Conservation (phyloP, 169 alveolate genomes). For the Plasmodium sp. region DNA sequence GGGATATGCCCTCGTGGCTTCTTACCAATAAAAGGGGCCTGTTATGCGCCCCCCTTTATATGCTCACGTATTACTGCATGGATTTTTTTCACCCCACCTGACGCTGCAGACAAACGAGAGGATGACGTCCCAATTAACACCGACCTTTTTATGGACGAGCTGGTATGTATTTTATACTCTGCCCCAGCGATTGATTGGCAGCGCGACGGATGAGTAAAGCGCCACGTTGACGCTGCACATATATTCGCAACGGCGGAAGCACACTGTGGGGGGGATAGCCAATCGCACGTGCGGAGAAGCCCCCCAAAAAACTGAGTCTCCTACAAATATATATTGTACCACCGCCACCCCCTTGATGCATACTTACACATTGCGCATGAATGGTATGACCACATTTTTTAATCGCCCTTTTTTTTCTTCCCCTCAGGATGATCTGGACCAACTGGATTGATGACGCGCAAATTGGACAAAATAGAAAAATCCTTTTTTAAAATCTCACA, state of each 20-base stretch:
- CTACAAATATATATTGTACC: neutral
- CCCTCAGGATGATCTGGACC: constrained; percentile 59
- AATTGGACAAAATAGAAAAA: neutral
- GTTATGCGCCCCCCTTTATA: neutral
- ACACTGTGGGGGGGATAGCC: neutral
- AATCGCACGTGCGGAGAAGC: neutral
- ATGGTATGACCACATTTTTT: neutral
- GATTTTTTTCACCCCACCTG: neutral
- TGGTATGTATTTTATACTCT: constrained; percentile 21
- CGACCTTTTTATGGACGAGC: constrained; percentile 52
- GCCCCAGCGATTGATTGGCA: neutral
- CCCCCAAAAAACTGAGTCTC: neutral
- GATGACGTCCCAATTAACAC: constrained; percentile 72
- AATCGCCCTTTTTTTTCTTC: neutral
- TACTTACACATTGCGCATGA: neutral
- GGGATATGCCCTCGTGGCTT: neutral
- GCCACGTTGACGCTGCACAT: neutral
- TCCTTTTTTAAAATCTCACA: neutral
- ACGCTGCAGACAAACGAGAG: constrained; percentile 43
- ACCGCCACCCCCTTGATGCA: neutral
- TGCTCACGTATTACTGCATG: neutral
- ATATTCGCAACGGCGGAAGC: neutral
- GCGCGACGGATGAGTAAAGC: neutral
- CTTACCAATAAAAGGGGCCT: neutral
- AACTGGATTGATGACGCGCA: constrained; percentile 12